Evolutionary conservation across 371 early-diverging fungal genomes (phyloP), one percentile per base, ranked within the genome.

Genomic region (Catenaria anguillulae): DNA sequence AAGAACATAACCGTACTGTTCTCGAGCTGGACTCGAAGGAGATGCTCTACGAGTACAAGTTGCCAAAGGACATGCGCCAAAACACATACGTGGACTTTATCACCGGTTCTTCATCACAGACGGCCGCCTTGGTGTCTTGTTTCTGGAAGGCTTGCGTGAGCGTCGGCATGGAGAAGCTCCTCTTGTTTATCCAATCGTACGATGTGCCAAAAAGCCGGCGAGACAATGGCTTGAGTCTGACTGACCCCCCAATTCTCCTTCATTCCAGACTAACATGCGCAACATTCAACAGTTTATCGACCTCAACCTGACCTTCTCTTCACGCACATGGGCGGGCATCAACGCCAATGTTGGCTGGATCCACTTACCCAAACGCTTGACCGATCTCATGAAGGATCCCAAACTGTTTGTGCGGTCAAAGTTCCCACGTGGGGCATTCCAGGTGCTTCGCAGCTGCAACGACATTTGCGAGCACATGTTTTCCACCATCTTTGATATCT

Each of bases 41-140:
- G 29, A 6, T 24, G 13, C 35, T 58, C 4, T 2, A 15, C 36
- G 58, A 58, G 31, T 13, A 6, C 12, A 6, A 36, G 13, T 15
- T 58, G 35, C 36, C 58, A 8, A 36, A 36, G 24, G 58, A 58
- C 29, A 34, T 33, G 43, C 36, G 58, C 17, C 36, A 31, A n/a
- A n/a, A 36, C 36, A 33, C 24, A 1, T 13, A 8, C 19, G 29
- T 58, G 15, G 58, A 58, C 42, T 17, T 58, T 24, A 33, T 58
- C 13, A 58, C 58, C 21, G 58, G 12, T 40, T 40, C 5, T 17
- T 58, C 42, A 31, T 58, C 29, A 26, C 58, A 19, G 58, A 58
- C 31, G 17, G 21, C 17, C 29, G 31, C 31, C 0, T 35, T n/a
- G 10, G 24, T 2, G 8, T 36, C 15, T 17, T 58, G 17, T 58